phyloP scores from a whole-genome alignment of 805 yeast genomes.

The Teunomyces pallodes region DNA sequence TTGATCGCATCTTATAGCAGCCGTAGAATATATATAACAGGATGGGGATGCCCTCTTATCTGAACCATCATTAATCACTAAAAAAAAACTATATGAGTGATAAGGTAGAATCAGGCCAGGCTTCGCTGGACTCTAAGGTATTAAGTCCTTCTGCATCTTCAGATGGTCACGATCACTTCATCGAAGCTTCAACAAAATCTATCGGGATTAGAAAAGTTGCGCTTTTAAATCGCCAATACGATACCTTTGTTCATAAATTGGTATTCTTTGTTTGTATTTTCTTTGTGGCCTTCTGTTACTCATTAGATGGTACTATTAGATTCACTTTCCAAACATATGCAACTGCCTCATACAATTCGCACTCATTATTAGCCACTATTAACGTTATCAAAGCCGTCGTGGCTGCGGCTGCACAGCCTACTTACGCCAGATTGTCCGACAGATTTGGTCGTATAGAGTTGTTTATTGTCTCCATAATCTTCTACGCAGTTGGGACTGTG shows the following conservation, averaged over 20 bases:
- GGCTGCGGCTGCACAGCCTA: constrained; percentile 66
- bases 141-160: not conserved
- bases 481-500: constrained; percentile 63
- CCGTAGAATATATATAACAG: not conserved
- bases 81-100: not conserved
- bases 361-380: constrained; percentile 58
- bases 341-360: constrained; percentile 49
- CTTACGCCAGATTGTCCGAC: constrained; percentile 63
- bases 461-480: constrained; percentile 45
- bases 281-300: constrained; percentile 56
- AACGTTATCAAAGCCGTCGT: constrained; percentile 57
- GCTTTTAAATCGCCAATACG: constrained; percentile 50
- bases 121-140: not conserved
- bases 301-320: constrained; percentile 54
- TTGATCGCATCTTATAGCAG: not conserved
- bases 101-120: not conserved
- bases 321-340: constrained; percentile 53
- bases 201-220: constrained; percentile 59
- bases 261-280: constrained; percentile 49
- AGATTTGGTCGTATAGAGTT: constrained; percentile 63
- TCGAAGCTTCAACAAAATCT: constrained; percentile 23
- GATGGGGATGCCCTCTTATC: too few species aligned
- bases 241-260: constrained; percentile 31
- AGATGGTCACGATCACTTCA: not conserved
- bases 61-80: too few species aligned